A percentile compares a stretch with the other conserved stretches of the same genome.
Conservation (phyloP, 352 stramenopile species). For the Phytopythium kandeliae region DNA sequence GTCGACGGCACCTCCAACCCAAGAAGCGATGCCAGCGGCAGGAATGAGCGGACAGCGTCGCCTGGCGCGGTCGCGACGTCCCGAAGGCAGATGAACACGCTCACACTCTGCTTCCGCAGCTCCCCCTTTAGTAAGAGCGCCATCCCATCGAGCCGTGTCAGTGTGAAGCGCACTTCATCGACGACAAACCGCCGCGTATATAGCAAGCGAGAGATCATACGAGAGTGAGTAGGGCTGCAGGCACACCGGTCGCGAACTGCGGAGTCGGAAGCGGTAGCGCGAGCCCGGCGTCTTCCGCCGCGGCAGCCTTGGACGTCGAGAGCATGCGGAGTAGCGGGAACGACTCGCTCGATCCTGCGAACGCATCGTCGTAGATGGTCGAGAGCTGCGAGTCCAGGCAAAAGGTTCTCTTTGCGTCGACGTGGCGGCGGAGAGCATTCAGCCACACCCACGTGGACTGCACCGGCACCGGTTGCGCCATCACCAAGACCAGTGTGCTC, state of each 20-base stretch:
- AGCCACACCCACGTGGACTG: constrained; percentile 47
- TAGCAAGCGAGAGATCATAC: constrained; percentile 16
- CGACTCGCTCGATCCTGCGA: constrained; percentile 12
- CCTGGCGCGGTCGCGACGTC: constrained; percentile 28
- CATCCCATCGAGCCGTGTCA: background rate
- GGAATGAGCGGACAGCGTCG: constrained; percentile 44
- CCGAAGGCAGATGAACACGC: constrained; percentile 49
- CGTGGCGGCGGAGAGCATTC: constrained; percentile 27
- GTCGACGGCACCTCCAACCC: constrained; percentile 33
- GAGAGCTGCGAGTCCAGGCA: constrained; percentile 58
- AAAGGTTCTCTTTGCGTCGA: constrained; percentile 39
- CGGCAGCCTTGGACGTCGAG: constrained; percentile 18
- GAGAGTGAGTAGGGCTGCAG: constrained; percentile 53
- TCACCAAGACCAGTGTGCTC: constrained; percentile 32
- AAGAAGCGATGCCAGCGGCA: constrained; percentile 28
- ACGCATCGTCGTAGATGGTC: constrained; percentile 43
- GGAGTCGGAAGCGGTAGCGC: constrained; percentile 47
- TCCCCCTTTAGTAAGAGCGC: constrained; percentile 25
- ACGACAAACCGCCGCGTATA: no score
- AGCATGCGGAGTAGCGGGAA: constrained; percentile 42
- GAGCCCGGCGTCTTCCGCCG: background rate
- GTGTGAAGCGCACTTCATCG: background rate
- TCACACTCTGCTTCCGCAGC: constrained; percentile 38
- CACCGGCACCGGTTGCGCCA: constrained; percentile 35
- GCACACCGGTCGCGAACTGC: constrained; percentile 44